A percentile compares a stretch with the other conserved stretches of the same genome.
Evolutionary conservation across 2,329 filamentous ascomycete species (phyloP).

Genomic region (Fusarium heterosporum): DNA sequence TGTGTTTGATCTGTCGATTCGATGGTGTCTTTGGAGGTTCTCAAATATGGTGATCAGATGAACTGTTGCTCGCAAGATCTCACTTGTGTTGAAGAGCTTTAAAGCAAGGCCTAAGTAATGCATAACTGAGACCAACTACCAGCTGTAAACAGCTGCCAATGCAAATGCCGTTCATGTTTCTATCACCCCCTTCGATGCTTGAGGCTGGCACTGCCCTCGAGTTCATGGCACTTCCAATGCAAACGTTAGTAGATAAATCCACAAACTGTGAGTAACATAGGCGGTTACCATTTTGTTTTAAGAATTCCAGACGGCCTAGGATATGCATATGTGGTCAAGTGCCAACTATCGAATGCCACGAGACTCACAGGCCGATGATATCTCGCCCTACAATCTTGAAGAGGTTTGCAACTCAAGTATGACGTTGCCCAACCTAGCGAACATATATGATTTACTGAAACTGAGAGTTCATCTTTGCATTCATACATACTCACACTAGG

Average conservation of each 20-base stretch:
- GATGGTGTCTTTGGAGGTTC: not conserved
- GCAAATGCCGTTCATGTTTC: not conserved
- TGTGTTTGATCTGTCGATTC: not conserved
- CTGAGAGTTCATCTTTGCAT: not conserved
- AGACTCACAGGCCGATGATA: not conserved
- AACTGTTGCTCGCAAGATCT: not conserved
- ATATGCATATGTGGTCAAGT: no score
- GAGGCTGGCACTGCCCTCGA: not conserved
- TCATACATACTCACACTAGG: not conserved
- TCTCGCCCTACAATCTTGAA: not conserved
- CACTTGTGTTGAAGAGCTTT: not conserved
- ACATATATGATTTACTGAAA: not conserved
- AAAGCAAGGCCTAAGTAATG: not conserved
- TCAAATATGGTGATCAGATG: not conserved
- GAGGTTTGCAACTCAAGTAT: not conserved
- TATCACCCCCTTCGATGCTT: not conserved
- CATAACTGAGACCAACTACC: not conserved
- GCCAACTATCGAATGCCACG: no score
- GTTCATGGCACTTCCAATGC: not conserved
- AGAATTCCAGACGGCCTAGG: not conserved
- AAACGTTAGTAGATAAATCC: not conserved
- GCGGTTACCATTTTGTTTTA: not conserved
- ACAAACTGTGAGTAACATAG: not conserved
- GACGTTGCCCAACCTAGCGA: not conserved
- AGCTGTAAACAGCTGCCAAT: not conserved